A percentile compares a stretch with the other conserved stretches of the same genome.
Conservation (phyloP, 129 eudicot species). For the Artemisia argyi region DNA sequence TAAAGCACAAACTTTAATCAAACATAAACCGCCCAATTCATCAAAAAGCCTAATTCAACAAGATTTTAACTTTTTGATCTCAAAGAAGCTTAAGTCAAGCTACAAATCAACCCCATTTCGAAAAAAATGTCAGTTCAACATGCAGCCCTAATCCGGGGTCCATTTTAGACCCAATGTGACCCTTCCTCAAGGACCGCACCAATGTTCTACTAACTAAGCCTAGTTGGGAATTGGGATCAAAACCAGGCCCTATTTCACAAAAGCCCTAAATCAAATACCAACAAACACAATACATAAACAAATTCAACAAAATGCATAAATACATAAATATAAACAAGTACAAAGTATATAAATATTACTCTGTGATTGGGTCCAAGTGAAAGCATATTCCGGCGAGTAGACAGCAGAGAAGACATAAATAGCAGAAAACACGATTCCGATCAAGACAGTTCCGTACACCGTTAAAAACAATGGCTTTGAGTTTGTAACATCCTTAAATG, state of each 20-base stretch:
- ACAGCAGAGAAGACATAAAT: slow-evolving; percentile 84
- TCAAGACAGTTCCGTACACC: slow-evolving; percentile 70
- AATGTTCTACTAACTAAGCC: too few species aligned
- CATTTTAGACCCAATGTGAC: too few species aligned
- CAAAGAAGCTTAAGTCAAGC: not conserved
- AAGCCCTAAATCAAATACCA: too few species aligned
- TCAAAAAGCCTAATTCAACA: slow-evolving; percentile 20
- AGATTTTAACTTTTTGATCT: slow-evolving; percentile 1
- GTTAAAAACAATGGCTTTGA: slow-evolving; percentile 90
- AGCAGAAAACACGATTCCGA: slow-evolving; percentile 76
- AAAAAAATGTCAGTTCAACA: too few species aligned
- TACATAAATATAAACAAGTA: not conserved
- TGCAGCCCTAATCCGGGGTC: too few species aligned
- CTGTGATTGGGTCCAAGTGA: slow-evolving; percentile 43
- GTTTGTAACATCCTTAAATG: slow-evolving; percentile 54
- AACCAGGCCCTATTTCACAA: too few species aligned
- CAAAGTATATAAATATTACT: slow-evolving; percentile 24
- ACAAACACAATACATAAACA: not conserved
- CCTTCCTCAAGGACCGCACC: too few species aligned
- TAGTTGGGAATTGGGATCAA: too few species aligned
- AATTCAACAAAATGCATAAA: too few species aligned
- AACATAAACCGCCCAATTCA: not conserved
- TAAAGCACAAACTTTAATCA: not conserved
- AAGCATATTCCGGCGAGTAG: slow-evolving; percentile 49
- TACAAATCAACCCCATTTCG: not conserved